A percentile compares a stretch with the other conserved stretches of the same genome.
phyloP scores from a whole-genome alignment of 768 basidiomycete genomes.

The Tricholoma saponaceum region DNA sequence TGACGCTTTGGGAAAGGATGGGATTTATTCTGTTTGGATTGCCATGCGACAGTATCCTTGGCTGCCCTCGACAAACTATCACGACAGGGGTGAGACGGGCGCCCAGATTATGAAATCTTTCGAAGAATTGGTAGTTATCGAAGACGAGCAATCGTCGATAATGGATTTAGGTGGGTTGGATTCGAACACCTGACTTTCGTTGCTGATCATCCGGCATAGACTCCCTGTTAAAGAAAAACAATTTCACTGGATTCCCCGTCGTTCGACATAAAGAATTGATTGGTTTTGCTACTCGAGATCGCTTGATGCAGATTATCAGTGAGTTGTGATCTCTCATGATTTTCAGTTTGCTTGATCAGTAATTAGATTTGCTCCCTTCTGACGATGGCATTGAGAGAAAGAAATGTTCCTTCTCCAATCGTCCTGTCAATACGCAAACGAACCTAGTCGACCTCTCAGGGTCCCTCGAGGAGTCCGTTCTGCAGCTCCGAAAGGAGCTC shows the following conservation, averaged over 20 bases:
- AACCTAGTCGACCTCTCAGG: slow-evolving; percentile 34
- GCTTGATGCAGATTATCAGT: slow-evolving; percentile 38
- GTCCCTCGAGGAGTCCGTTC: slow-evolving; percentile 44
- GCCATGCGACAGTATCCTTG: slow-evolving; percentile 68
- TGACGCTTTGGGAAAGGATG: slow-evolving; percentile 64
- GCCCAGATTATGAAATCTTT: slow-evolving; percentile 57
- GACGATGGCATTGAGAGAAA: slow-evolving; percentile 26
- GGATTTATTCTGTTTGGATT: slow-evolving; percentile 72
- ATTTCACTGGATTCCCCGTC: slow-evolving; percentile 66
- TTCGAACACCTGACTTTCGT: not conserved
- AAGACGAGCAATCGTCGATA: slow-evolving; percentile 44
- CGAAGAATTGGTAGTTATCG: slow-evolving; percentile 45
- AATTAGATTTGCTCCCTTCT: slow-evolving; percentile 24
- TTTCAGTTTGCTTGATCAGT: not conserved
- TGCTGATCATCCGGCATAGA: slow-evolving; percentile 23
- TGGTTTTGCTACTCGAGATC: slow-evolving; percentile 60
- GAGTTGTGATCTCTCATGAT: slow-evolving; percentile 5
- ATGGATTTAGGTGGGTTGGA: slow-evolving; percentile 40
- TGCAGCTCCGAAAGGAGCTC: slow-evolving; percentile 65
- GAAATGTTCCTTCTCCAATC: slow-evolving; percentile 41
- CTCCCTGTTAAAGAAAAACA: slow-evolving; percentile 35
- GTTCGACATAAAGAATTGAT: slow-evolving; percentile 46
- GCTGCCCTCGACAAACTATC: slow-evolving; percentile 62
- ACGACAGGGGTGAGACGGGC: slow-evolving; percentile 61
- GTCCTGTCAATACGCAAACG: slow-evolving; percentile 20